Conservation (phyloP, 805 yeast species). For the Dipodascus geniculatus region DNA sequence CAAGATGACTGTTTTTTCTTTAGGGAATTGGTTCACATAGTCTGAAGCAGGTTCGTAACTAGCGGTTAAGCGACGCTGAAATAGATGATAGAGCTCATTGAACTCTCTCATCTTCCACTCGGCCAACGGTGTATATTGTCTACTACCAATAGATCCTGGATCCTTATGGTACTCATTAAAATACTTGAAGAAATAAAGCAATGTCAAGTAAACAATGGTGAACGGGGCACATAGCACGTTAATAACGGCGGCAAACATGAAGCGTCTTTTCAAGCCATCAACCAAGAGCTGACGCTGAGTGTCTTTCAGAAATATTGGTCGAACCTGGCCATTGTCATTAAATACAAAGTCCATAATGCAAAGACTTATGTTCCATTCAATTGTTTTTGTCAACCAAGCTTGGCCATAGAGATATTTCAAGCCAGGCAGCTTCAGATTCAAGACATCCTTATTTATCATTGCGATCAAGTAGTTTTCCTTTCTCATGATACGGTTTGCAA, state of each 20-base stretch:
- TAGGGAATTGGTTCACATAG: conserved; percentile 87
- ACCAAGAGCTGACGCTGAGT: conserved; percentile 54
- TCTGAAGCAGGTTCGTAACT: conserved; percentile 71
- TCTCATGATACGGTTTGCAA: conserved; percentile 93
- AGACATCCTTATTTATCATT: conserved; percentile 62
- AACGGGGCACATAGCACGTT: conserved; percentile 79
- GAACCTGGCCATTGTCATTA: conserved; percentile 71
- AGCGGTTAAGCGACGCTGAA: conserved; percentile 63
- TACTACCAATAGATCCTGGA: conserved; percentile 68
- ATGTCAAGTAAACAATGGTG: conserved; percentile 67
- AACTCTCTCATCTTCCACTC: conserved; percentile 93
- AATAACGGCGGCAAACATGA: conserved; percentile 77
- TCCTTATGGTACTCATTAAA: conserved; percentile 86
- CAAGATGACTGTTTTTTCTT: conserved; percentile 48
- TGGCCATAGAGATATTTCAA: conserved; percentile 32
- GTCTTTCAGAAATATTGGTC: conserved; percentile 58
- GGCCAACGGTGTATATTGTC: conserved; percentile 90
- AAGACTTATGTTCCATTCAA: conserved; percentile 89
- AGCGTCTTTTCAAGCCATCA: conserved; percentile 62
- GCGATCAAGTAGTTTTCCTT: conserved; percentile 92
- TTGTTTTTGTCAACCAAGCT: conserved; percentile 57
- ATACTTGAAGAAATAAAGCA: conserved; percentile 78
- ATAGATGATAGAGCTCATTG: conserved; percentile 85
- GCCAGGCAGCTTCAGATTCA: conserved; percentile 49
- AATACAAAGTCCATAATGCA: conserved; percentile 82